Base-by-base conservation (phyloP, 1,139 yeast species). In the Candida labiduridarum region DNA sequence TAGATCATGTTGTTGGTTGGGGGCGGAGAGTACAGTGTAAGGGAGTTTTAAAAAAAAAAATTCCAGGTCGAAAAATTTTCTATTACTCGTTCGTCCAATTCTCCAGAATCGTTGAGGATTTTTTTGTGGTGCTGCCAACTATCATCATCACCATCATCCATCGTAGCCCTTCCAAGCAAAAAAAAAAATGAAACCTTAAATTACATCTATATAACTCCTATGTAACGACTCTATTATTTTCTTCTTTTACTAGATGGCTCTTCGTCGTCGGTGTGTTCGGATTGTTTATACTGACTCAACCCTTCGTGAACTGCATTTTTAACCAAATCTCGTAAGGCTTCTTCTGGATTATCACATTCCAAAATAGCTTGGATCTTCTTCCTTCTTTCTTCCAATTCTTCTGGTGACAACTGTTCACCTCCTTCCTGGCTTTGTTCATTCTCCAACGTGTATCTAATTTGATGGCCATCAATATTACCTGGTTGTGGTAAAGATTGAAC, bases 281-380 rank as follows among this genome's bases (percentile, higher is more conserved):
- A 65, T 14, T 54, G 58, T 31, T 61, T 60, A 58, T 61, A 69
- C 48, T 69, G 62, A 25, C 66, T 59, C 67, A 76, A 59, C 0
- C 80, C 80, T 51, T 79, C 79, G 44, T 84, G 81, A 14, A 90
- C 85, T 18, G 88, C 84, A 19, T 79, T 80, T 54, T 82, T 74
- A 44, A 91, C 82, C 60, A 87, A 82, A 44, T 82, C 83, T 60
- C 88, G 80, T 49, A 92, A 74, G 22, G 84, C 89, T 57, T 85
- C 94, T 59, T 89, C 94, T 1, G 94, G 87, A 56, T 87, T 83
- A 10, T 88, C 94, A 53, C 95, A 82, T 54, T 80, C 79, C 59
- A 91, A 79, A 27, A 92, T 89, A 42, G 79, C 81, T 61, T 87
- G 90, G 33, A 92, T 73, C 63, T 80, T 76, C 59, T 75, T 72